Conservation (phyloP, 192 early-diverging fungal species). For the Entomortierella beljakovae region DNA sequence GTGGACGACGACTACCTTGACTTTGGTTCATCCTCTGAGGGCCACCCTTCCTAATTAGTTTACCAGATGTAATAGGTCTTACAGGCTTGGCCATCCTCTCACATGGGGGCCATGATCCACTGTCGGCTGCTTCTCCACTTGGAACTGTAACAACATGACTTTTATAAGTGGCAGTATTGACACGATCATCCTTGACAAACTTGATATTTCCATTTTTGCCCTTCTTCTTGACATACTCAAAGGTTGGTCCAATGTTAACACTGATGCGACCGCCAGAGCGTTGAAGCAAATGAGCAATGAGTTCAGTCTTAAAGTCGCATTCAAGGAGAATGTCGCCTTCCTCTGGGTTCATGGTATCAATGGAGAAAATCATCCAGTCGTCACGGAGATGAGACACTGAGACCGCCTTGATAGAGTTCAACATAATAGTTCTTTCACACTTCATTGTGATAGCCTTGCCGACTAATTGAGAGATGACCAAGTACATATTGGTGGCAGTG, state of each 20-base stretch:
- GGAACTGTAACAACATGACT: constrained; percentile 73
- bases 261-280: constrained; percentile 67
- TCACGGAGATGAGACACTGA: constrained; percentile 79
- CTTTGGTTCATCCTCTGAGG: constrained; percentile 9
- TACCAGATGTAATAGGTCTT: constrained; percentile 53
- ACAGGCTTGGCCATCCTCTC: constrained; percentile 28
- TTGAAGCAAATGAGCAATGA: constrained; percentile 70
- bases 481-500: constrained; percentile 67
- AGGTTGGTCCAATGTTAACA: constrained; percentile 66
- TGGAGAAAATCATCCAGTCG: constrained; percentile 68
- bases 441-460: constrained; percentile 64
- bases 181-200: constrained; percentile 76
- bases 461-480: constrained; percentile 69
- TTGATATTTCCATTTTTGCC: constrained; percentile 78
- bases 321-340: constrained; percentile 73
- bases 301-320: constrained; percentile 80
- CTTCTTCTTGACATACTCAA: constrained; percentile 79
- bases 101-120: constrained; percentile 58
- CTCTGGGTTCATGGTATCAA: constrained; percentile 55
- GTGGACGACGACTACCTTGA: constrained; percentile 20
- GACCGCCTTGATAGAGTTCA: constrained; percentile 66
- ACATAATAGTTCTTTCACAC: constrained; percentile 64
- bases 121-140: constrained; percentile 72
- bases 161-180: constrained; percentile 70
- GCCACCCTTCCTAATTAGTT: constrained; percentile 39